Percentiles rank a stretch among this genome's conserved stretches.
Conservation (phyloP, 768 basidiomycete species). For the Galerina marginata region DNA sequence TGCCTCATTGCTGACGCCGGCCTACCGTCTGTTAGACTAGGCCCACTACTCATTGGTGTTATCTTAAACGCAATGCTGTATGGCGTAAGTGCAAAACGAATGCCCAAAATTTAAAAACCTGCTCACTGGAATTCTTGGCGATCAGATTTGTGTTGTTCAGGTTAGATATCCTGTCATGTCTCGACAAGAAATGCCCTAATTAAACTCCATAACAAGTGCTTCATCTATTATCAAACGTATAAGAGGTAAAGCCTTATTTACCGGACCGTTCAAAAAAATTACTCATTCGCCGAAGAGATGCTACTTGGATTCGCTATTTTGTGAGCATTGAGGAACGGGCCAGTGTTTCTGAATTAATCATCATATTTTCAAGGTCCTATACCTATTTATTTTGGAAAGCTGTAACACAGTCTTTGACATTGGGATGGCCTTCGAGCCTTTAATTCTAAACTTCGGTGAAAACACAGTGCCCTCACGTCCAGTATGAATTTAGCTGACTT, state of each 20-base stretch:
- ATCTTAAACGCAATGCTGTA: slow-evolving; percentile 40
- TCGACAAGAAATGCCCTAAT: neutral
- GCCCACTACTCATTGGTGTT: slow-evolving; percentile 26
- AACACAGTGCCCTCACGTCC: neutral
- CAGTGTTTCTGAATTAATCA: neutral
- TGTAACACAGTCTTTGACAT: slow-evolving; percentile 42
- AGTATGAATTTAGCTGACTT: neutral
- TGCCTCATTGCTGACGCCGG: no score
- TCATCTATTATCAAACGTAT: slow-evolving; percentile 42
- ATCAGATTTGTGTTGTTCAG: slow-evolving; percentile 33
- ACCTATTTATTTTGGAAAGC: slow-evolving; percentile 41
- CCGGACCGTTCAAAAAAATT: neutral
- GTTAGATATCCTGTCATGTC: no score
- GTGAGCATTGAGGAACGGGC: no score
- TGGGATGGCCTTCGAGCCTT: slow-evolving; percentile 43
- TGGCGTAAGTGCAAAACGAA: slow-evolving; percentile 28
- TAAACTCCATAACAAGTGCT: slow-evolving; percentile 24
- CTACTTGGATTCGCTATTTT: slow-evolving; percentile 37
- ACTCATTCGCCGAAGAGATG: slow-evolving; percentile 29
- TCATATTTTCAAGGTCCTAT: slow-evolving; percentile 28
- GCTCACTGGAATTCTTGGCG: no score
- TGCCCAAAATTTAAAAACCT: no score
- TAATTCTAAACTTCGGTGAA: slow-evolving; percentile 42
- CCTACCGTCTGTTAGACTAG: slow-evolving; percentile 5
- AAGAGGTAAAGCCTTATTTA: slow-evolving; percentile 28